phyloP scores from a whole-genome alignment of 1,284 basidiomycete species.

The Sporisorium exsertum region DNA sequence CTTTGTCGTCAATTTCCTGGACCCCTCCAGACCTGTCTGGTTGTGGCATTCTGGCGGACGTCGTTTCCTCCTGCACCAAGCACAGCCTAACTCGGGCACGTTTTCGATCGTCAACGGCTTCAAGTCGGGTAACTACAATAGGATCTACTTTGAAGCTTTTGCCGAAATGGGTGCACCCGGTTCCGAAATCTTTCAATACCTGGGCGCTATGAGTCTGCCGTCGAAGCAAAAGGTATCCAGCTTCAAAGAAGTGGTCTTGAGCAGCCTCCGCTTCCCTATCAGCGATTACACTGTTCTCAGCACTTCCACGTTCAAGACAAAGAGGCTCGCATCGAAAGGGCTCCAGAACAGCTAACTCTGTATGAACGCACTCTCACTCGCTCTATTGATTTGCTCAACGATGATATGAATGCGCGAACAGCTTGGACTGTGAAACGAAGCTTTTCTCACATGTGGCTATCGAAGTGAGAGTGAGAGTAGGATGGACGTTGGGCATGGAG shows the following conservation, averaged over 20 bases:
- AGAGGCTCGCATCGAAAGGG: not conserved
- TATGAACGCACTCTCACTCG: not conserved
- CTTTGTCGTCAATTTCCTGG: not conserved
- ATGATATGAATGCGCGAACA: not conserved
- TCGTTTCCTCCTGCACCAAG: slow-evolving; percentile 4
- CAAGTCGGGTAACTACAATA: not conserved
- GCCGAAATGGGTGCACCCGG: not conserved
- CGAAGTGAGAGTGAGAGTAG: not conserved
- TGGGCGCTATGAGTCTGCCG: slow-evolving; percentile 3
- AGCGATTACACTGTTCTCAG: not conserved
- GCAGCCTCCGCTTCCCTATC: not conserved
- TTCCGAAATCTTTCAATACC: slow-evolving; percentile 2
- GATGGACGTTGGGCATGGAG: not conserved
- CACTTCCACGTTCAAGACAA: not conserved
- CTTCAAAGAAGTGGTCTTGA: not conserved
- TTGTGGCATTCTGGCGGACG: not conserved
- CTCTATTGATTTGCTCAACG: not conserved
- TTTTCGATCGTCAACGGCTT: slow-evolving; percentile 1
- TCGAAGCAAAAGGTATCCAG: not conserved
- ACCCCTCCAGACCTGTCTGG: not conserved
- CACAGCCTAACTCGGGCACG: not conserved
- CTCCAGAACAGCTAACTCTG: not conserved
- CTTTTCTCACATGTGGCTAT: not conserved
- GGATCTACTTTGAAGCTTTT: slow-evolving; percentile 6
- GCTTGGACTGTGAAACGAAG: not conserved